A percentile compares a stretch with the other conserved stretches of the same genome.
phyloP scores from a whole-genome alignment of 768 basidiomycete genomes.

The Myochromella boudieri region DNA sequence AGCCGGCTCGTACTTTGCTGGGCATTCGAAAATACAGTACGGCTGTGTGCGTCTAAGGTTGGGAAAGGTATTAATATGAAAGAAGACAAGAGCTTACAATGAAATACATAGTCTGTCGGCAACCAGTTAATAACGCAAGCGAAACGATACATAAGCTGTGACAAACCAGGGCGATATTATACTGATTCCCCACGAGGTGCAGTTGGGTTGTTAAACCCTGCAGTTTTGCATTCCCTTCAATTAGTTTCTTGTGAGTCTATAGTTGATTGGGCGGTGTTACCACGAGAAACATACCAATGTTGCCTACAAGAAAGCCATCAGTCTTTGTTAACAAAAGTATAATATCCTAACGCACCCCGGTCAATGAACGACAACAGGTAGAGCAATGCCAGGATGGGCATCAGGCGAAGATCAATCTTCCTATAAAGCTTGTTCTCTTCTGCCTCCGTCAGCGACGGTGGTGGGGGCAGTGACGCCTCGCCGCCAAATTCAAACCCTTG shows the following conservation, averaged over 20 bases:
- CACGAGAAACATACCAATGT: constrained; percentile 58
- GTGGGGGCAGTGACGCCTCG: constrained; percentile 43
- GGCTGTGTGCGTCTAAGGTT: constrained; percentile 32
- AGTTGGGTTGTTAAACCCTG: constrained; percentile 62
- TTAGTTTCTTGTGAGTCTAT: background rate
- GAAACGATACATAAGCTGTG: too few species aligned
- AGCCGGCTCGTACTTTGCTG: constrained; percentile 56
- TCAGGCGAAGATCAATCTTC: constrained; percentile 56
- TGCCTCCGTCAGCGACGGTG: constrained; percentile 43
- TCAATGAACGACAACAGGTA: constrained; percentile 68
- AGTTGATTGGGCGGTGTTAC: background rate
- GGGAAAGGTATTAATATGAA: background rate
- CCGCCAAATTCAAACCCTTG: constrained; percentile 41
- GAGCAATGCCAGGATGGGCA: constrained; percentile 59
- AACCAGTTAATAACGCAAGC: background rate
- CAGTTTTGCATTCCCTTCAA: constrained; percentile 61
- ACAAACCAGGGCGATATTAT: constrained; percentile 65
- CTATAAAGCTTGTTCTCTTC: constrained; percentile 55
- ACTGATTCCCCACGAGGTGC: constrained; percentile 54
- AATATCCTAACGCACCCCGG: constrained; percentile 38
- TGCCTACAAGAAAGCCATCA: constrained; percentile 34
- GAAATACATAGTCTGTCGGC: constrained; percentile 63
- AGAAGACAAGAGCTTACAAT: constrained; percentile 42
- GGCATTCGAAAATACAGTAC: constrained; percentile 66
- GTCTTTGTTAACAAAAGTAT: background rate